phyloP scores from a whole-genome alignment of 805 yeast genomes.

The Pichia cabralensis region DNA sequence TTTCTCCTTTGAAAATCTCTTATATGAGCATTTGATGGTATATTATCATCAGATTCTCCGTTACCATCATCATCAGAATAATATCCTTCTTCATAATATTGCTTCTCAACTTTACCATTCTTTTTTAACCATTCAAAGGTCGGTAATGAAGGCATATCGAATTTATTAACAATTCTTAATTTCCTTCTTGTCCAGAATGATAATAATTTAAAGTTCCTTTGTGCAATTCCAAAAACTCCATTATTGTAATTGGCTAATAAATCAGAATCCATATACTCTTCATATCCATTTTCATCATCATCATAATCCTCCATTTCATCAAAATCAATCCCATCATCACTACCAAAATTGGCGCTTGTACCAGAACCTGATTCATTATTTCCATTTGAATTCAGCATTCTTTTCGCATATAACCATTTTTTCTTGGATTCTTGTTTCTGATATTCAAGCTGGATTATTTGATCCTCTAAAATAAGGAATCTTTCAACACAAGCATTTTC shows the following conservation, averaged over 20 bases:
- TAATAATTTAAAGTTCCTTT: slow-evolving; percentile 12
- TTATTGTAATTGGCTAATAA: not conserved
- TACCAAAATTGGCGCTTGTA: slow-evolving; percentile 9
- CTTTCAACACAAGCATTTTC: slow-evolving; percentile 55
- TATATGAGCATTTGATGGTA: slow-evolving; percentile 23
- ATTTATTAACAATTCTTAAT: slow-evolving; percentile 24
- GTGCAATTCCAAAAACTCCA: slow-evolving; percentile 6
- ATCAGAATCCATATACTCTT: slow-evolving; percentile 4
- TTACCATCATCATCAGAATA: slow-evolving; percentile 15
- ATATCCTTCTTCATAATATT: slow-evolving; percentile 27
- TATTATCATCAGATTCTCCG: slow-evolving; percentile 5
- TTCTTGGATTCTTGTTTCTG: slow-evolving; percentile 29
- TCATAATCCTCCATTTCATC: slow-evolving; percentile 9
- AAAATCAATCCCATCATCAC: slow-evolving; percentile 10
- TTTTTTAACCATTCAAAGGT: slow-evolving; percentile 25
- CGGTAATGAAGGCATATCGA: slow-evolving; percentile 35
- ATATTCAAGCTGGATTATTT: slow-evolving; percentile 51
- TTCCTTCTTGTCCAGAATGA: slow-evolving; percentile 18
- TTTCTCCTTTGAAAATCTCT: slow-evolving; percentile 39
- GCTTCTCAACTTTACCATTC: slow-evolving; percentile 24
- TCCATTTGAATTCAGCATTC: not conserved
- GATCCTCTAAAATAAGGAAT: slow-evolving; percentile 55
- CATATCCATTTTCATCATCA: slow-evolving; percentile 5
- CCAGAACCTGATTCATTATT: not conserved
- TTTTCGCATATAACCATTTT: slow-evolving; percentile 9